A percentile compares a stretch with the other conserved stretches of the same genome.
Conservation (phyloP, 208 protist species). For the Endotrypanum monterogeii region DNA sequence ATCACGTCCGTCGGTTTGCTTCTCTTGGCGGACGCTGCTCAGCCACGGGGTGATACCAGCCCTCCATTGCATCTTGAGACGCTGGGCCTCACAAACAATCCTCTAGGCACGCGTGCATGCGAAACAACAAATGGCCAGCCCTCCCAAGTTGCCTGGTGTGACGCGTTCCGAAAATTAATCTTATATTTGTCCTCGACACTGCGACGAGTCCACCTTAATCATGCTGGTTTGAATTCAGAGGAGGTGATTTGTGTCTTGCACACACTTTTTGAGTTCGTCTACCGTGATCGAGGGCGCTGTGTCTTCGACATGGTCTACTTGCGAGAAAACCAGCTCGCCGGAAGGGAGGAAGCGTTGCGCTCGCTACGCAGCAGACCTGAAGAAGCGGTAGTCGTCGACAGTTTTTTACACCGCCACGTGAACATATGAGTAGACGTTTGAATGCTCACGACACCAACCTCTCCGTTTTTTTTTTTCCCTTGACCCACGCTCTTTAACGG, state of each 20-base stretch:
- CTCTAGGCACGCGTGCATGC: slow-evolving; percentile 1
- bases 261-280: slow-evolving; percentile 10
- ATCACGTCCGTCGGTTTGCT: slow-evolving; percentile 16
- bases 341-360: slow-evolving; percentile 3
- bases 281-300: neutral
- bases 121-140: neutral
- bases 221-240: slow-evolving; percentile 24
- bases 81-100: slow-evolving; percentile 54
- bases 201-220: slow-evolving; percentile 45
- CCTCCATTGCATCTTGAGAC: slow-evolving; percentile 14
- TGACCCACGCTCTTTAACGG: neutral
- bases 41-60: neutral
- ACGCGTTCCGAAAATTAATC: slow-evolving; percentile 16
- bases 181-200: slow-evolving; percentile 7
- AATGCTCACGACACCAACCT: neutral
- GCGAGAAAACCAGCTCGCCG: slow-evolving; percentile 14
- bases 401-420: slow-evolving; percentile 12
- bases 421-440: slow-evolving; percentile 4
- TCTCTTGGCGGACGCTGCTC: neutral
- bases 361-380: neutral
- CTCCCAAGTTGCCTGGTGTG: neutral
- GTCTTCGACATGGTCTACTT: slow-evolving; percentile 26
- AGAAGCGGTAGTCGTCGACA: neutral
- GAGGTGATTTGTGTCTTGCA: slow-evolving; percentile 21
- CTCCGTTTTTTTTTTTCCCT: neutral